Percentiles rank a stretch among this genome's conserved stretches.
Conservation (phyloP, 1,284 basidiomycete genomes). For the Pascua sp. region DNA sequence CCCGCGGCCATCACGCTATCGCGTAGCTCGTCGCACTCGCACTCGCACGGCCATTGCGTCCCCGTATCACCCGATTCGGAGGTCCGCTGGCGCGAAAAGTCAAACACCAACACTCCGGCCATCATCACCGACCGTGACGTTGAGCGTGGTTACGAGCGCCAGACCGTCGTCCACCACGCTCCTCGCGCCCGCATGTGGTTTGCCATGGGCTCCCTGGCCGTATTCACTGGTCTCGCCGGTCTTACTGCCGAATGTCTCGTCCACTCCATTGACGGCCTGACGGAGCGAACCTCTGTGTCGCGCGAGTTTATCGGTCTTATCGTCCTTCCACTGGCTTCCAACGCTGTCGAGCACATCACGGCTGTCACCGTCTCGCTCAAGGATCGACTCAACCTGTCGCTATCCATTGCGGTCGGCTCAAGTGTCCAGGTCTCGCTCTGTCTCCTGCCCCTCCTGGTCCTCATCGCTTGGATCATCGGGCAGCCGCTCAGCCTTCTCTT, state of each 20-base stretch:
- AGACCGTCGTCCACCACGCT: slow-evolving; percentile 11
- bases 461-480: slow-evolving; percentile 53
- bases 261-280: slow-evolving; percentile 68
- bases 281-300: slow-evolving; percentile 47
- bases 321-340: slow-evolving; percentile 75
- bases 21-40: slow-evolving; percentile 1
- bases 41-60: neutral
- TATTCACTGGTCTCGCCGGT: slow-evolving; percentile 48
- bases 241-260: slow-evolving; percentile 85
- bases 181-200: slow-evolving; percentile 54
- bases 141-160: slow-evolving; percentile 8
- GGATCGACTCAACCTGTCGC: slow-evolving; percentile 54
- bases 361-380: slow-evolving; percentile 84
- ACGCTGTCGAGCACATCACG: slow-evolving; percentile 83
- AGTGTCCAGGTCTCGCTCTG: slow-evolving; percentile 87
- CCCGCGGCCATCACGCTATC: neutral
- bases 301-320: slow-evolving; percentile 82
- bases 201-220: slow-evolving; percentile 37
- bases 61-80: neutral
- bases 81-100: slow-evolving; percentile 3
- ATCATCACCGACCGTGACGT: slow-evolving; percentile 9
- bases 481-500: slow-evolving; percentile 53
- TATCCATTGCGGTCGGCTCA: slow-evolving; percentile 83
- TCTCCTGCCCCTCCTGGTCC: slow-evolving; percentile 67
- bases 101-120: neutral